Evolutionary conservation across 805 yeast genomes (phyloP), one percentile per base, ranked within the genome.

Genomic region (Ogataea allantospora): DNA sequence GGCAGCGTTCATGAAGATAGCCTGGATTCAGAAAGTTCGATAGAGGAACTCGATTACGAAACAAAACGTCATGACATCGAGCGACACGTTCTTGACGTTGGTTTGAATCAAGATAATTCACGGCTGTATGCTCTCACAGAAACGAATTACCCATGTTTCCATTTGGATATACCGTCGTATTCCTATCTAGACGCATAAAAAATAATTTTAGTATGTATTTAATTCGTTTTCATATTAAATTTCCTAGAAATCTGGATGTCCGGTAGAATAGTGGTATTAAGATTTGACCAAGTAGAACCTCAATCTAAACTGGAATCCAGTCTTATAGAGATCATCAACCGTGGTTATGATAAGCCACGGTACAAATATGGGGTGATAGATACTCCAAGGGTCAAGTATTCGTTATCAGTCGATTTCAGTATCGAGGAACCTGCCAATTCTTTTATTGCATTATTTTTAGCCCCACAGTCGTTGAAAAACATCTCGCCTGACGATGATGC

Each of bases 131-230:
- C 91, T 20, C 71, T 83, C 2, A 66, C 73, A 12, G 73, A 75
- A 30, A 84, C 91, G 2, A 68, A 75, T 49, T 77, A 84, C 27
- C 89, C 89, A 19, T 83, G 75, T 58, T 82, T 86, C 73, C 95
- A 85, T 59, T 65, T 84, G 45, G 89, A 85, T 28, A 76, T 85
- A 51, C 95, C 95, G 13, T 66, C 73, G 26, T 77, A 73, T 48
- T 46, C 49, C 12, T 39, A 55, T 27, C 40, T 50, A 17, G 57
- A 49, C 20, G 32, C 20, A 26, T 29, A 22, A 21, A 8, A 20
- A n/a, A 10, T 9, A 30, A 7, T n/a, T n/a, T 17, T 8, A 24
- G 14, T 27, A 24, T n/a, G n/a, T n/a, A n/a, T n/a, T n/a, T n/a
- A n/a, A n/a, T n/a, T n/a, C n/a, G n/a, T n/a, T n/a, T n/a, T n/a